phyloP scores from a whole-genome alignment of 2,329 filamentous ascomycete species.

The Xylaria sp. region DNA sequence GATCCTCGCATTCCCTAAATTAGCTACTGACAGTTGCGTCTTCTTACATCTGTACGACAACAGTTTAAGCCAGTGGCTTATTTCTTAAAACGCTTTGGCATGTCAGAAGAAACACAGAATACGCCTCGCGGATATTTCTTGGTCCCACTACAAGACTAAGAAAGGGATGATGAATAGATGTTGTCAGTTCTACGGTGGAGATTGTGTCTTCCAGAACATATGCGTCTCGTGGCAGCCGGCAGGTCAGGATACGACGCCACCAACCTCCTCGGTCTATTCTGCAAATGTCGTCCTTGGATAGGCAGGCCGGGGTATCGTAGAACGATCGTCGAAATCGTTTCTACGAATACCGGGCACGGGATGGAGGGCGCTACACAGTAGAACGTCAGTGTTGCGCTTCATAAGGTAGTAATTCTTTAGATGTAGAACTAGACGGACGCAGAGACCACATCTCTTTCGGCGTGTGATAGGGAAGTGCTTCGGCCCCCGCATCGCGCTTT shows the following conservation, averaged over 20 bases:
- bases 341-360: not conserved
- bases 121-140: too few species aligned
- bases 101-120: too few species aligned
- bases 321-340: not conserved
- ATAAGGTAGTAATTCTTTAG: not conserved
- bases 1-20: too few species aligned
- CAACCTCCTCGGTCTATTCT: not conserved
- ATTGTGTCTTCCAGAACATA: conserved; percentile 6
- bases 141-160: too few species aligned
- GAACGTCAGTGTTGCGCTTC: conserved; percentile 2
- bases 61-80: too few species aligned
- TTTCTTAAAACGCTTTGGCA: too few species aligned
- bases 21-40: too few species aligned
- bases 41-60: too few species aligned
- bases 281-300: not conserved
- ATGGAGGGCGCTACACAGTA: conserved; percentile 2
- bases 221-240: conserved; percentile 11
- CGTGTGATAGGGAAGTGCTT: conserved; percentile 9
- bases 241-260: conserved; percentile 5
- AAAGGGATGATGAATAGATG: too few species aligned
- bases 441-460: conserved; percentile 19
- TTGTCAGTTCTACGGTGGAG: conserved; percentile 4
- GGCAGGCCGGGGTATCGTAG: not conserved
- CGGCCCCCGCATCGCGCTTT: conserved; percentile 5
- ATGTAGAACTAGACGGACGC: conserved; percentile 9